Base-by-base conservation (phyloP, 164 flowering plant genomes). In the Sextonia rubra region DNA sequence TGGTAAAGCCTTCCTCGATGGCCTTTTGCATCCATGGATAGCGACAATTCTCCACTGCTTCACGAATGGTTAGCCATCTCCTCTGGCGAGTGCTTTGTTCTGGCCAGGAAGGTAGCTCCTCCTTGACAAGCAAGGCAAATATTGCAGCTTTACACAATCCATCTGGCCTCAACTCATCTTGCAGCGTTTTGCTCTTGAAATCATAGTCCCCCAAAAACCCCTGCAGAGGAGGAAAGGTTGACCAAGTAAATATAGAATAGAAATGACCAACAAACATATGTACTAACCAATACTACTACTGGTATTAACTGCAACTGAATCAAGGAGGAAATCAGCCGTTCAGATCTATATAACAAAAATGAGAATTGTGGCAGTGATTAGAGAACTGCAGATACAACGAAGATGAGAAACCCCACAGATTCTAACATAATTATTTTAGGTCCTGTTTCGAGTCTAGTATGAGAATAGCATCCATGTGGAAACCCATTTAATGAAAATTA, bases 11-110 rank as follows among this genome's bases (percentile, higher is more conserved):
- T 64, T 80, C 77, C 64, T 47, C 70, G 15, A 87, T 82, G 61
- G 90, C 92, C 12, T 85, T 82, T 69, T 82, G 79, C 95, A 90
- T 89, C 94, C 94, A 88, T 23, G 86, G 64, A 74, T 89, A 86
- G 60, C 91, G 83, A 74, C 90, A 88, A 15, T 37, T 67, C 75
- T 80, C 81, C 22, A 74, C 71, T 2, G 91, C 91, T 76, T 87
- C 91, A 22, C 82, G 73, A 15, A 90, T 79, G 18, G 82, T 77
- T n/a, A 90, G 74, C 90, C 94, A 88, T 68, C 74, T 84, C 72
- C 94, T 80, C 32, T 68, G 72, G 47, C 91, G 82, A 18, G 83
- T 86, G 77, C 80, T 86, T 68, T 87, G 85, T 73, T 88, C 91
- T 12, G 91, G 91, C 91, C 91, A 87, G 66, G 88, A 82, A 14